A percentile compares a stretch with the other conserved stretches of the same genome.
Conservation (phyloP, 2,329 filamentous ascomycete genomes). For the Coniochaeta sp. region DNA sequence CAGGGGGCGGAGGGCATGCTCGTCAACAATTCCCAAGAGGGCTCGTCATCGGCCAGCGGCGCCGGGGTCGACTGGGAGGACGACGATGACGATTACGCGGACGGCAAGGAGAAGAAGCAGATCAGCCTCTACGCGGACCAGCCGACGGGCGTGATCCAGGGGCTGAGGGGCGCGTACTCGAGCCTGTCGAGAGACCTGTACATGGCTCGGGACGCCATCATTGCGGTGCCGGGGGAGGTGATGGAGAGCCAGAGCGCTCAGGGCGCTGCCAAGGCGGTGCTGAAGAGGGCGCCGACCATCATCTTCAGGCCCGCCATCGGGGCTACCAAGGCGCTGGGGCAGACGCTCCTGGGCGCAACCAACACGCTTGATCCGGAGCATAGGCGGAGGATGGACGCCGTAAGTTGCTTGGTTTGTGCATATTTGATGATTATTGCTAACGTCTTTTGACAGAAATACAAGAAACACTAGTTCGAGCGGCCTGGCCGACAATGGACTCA, state of each 20-base stretch:
- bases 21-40: constrained; percentile 32
- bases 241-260: constrained; percentile 79
- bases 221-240: constrained; percentile 86
- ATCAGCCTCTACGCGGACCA: constrained; percentile 93
- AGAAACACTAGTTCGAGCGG: constrained; percentile 27
- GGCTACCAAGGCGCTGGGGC: constrained; percentile 78
- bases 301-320: constrained; percentile 87
- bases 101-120: constrained; percentile 65
- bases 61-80: constrained; percentile 9
- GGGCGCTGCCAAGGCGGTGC: constrained; percentile 71
- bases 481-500: not conserved
- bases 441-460: constrained; percentile 38
- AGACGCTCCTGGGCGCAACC: constrained; percentile 84
- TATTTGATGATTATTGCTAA: not conserved
- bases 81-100: constrained; percentile 50
- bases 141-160: constrained; percentile 80
- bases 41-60: constrained; percentile 15
- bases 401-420: constrained; percentile 46
- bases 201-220: constrained; percentile 80
- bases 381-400: constrained; percentile 76
- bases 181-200: constrained; percentile 84
- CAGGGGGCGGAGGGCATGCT: constrained; percentile 83
- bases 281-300: constrained; percentile 81
- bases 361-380: constrained; percentile 85
- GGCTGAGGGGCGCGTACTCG: constrained; percentile 73